A percentile compares a stretch with the other conserved stretches of the same genome.
These are phyloP conservation scores for Suillus americanus DNA, from an alignment of 768 basidiomycete genomes.

Conservation along the genomic window DNA sequence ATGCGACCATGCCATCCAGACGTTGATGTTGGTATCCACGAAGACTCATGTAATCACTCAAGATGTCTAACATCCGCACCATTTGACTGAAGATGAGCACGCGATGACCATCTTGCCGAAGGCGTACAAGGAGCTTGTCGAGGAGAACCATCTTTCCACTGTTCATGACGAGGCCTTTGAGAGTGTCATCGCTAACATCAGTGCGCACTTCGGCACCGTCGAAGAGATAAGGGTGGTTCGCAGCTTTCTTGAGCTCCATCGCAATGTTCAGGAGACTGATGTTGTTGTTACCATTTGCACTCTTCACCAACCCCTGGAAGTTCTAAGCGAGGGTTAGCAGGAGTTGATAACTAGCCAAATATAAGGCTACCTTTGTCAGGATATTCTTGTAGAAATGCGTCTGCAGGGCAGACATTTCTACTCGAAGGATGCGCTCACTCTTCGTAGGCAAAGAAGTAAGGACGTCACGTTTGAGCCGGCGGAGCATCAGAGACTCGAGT, in stretches of 20 bases:
- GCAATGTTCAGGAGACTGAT: conserved; percentile 97
- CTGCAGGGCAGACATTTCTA: conserved; percentile 96
- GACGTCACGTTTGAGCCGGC: conserved; percentile 94
- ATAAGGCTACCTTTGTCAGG: conserved; percentile 69
- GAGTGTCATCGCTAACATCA: conserved; percentile 71
- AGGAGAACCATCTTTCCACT: conserved; percentile 98
- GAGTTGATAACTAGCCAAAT: background rate
- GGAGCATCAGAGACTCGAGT: conserved; percentile 90
- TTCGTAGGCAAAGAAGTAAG: conserved; percentile 95
- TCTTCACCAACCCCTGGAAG: conserved; percentile 89
- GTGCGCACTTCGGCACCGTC: conserved; percentile 84
- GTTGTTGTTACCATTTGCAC: conserved; percentile 83
- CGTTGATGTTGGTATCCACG: conserved; percentile 92
- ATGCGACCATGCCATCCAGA: conserved; percentile 92
- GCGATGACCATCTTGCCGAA: conserved; percentile 91
- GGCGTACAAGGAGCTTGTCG: conserved; percentile 90
- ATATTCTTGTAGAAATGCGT: conserved; percentile 99
- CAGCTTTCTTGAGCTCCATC: conserved; percentile 99
- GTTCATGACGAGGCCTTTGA: conserved; percentile 97
- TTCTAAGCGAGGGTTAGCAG: conserved; percentile 52
- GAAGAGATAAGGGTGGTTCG: conserved; percentile 96
- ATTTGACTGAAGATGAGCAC: conserved; percentile 99
- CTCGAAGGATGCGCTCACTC: conserved; percentile 95
- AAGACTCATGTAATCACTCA: conserved; percentile 93
- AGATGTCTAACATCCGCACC: conserved; percentile 98